Evolutionary conservation across 1,139 yeast species (phyloP), one percentile per base, ranked within the genome.

Genomic region (Blastobotrys apis): DNA sequence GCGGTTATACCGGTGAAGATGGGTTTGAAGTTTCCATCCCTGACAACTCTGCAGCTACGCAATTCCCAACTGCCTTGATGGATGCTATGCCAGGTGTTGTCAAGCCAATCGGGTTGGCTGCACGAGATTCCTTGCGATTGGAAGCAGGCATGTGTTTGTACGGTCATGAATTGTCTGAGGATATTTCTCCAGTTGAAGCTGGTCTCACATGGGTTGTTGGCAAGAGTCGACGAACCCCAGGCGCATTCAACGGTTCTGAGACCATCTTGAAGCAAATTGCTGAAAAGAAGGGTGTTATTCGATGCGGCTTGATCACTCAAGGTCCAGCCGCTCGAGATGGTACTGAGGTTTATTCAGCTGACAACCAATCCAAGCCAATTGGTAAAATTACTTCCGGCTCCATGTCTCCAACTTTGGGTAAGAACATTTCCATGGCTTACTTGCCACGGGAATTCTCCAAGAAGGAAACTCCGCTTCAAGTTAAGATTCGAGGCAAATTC

Each of bases 121-220:
- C 98, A 2, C 80, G 98, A 65, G 98, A 92, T 63, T 86, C 97
- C 6, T 73, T 92, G 54, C 78, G 98, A 61, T 71, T 92, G 48
- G 98, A 92, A 69, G 98, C 98, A 2, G 98, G 98, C 34, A 86
- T 92, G 97, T 92, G 98, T 67, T 75, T 92, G 47, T 92, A 92
- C 58, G 98, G 98, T 4, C 85, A 88, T 63, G 98, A 92, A 65
- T 73, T 92, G 57, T 76, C 74, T 50, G 95, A 87, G 57, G 67
- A 70, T n/a, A 80, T 77, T 35, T 82, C 95, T 1, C 98, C 98
- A 13, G 78, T 90, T 5, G 94, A 88, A 58, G 94, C 94, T 0
- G 80, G 92, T 0, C 74, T 92, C 54, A 74, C 86, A 41, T 92
- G 98, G 98, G 77, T 88, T 45, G 75, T 92, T 44, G 87, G 95